Evolutionary conservation across 352 stramenopile species (phyloP).

Genomic region (Phytophthora citricola): DNA sequence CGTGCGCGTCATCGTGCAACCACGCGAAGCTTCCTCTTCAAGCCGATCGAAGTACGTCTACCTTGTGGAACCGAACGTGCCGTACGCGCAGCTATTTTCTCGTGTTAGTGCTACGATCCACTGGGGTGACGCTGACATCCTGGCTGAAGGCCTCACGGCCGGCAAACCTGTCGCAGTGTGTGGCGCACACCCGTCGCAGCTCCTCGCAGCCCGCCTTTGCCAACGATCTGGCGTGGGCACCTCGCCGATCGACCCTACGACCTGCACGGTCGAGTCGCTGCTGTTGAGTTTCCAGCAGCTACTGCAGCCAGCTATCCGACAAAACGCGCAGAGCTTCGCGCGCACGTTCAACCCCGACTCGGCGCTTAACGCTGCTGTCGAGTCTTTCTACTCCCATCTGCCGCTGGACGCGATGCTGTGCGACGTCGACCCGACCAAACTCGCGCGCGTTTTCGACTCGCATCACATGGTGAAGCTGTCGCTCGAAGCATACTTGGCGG

Average conservation of each 20-base stretch:
- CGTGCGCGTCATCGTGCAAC: constrained; percentile 55
- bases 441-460: constrained; percentile 48
- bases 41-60: constrained; percentile 20
- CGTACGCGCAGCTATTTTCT: constrained; percentile 83
- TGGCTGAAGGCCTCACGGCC: constrained; percentile 74
- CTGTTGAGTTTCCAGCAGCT: constrained; percentile 65
- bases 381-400: constrained; percentile 74
- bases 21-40: constrained; percentile 12
- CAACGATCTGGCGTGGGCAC: constrained; percentile 70
- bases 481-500: constrained; percentile 39
- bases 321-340: constrained; percentile 45
- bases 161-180: constrained; percentile 87
- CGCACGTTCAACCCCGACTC: constrained; percentile 60
- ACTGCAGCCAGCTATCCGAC: constrained; percentile 40
- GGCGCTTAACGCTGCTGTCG: constrained; percentile 65
- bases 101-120: constrained; percentile 83
- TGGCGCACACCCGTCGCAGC: constrained; percentile 90
- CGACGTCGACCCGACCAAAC: constrained; percentile 40
- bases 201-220: constrained; percentile 77
- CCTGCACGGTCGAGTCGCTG: constrained; percentile 68
- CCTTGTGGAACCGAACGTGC: constrained; percentile 23
- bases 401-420: constrained; percentile 85
- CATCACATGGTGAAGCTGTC: constrained; percentile 39
- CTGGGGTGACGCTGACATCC: constrained; percentile 65
- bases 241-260: constrained; percentile 54